These are phyloP conservation scores for Lepidium sativum DNA, from an alignment of 345 rosid species.

Conservation along the genomic window DNA sequence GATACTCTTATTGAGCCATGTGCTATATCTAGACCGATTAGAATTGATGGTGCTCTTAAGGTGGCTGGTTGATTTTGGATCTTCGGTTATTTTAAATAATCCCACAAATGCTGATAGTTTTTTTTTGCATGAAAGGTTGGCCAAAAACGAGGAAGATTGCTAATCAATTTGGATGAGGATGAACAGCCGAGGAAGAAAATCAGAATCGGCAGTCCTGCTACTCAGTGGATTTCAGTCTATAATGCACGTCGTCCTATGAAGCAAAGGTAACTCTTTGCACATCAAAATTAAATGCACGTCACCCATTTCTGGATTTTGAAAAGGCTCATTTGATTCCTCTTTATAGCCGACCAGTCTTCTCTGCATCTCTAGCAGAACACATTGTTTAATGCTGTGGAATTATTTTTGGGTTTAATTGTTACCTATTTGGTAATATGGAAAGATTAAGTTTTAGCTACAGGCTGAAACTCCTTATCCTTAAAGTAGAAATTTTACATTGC, in stretches of 20 bases:
- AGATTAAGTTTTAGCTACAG: not conserved
- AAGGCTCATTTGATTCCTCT: not conserved
- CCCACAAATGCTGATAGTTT: constrained; percentile 1
- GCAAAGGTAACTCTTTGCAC: constrained; percentile 52
- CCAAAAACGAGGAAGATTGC: constrained; percentile 70
- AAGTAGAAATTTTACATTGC: not conserved
- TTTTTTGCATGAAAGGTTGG: constrained; percentile 45
- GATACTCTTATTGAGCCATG: constrained; percentile 68
- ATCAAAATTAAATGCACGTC: not conserved
- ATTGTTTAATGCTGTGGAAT: not conserved
- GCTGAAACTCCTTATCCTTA: not conserved
- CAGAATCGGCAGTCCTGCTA: constrained; percentile 81
- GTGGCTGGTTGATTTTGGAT: constrained; percentile 32
- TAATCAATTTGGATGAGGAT: constrained; percentile 76
- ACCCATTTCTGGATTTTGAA: not conserved
- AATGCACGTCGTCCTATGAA: constrained; percentile 94
- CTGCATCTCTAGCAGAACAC: not conserved
- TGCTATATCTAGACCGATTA: constrained; percentile 60
- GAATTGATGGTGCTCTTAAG: constrained; percentile 97
- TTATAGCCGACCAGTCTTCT: not conserved
- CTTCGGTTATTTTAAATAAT: not conserved
- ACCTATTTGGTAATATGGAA: not conserved
- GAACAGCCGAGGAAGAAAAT: constrained; percentile 86
- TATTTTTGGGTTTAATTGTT: not conserved
- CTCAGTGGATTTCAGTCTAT: constrained; percentile 91